phyloP scores from a whole-genome alignment of 495 filamentous ascomycete species.

The Lasiosphaeris hirsuta region DNA sequence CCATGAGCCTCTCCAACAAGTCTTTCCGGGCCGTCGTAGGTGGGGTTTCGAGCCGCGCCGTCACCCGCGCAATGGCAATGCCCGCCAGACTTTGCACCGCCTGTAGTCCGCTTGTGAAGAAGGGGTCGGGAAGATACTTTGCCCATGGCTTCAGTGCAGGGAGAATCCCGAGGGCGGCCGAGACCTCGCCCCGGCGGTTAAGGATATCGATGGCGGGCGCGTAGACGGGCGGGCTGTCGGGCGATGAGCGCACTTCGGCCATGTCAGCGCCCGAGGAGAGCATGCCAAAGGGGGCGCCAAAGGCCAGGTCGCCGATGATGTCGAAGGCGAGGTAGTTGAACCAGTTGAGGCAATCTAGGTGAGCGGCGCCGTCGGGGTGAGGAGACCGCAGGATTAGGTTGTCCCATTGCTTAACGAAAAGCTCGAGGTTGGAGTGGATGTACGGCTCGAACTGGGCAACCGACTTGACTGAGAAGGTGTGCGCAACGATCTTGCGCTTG shows the following conservation, averaged over 20 bases:
- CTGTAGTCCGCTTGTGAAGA: slow-evolving; percentile 59
- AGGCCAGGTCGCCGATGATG: slow-evolving; percentile 76
- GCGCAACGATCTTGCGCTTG: slow-evolving; percentile 85
- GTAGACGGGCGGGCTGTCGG: slow-evolving; percentile 51
- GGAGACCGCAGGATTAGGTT: slow-evolving; percentile 36
- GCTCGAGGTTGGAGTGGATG: slow-evolving; percentile 74
- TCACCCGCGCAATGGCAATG: slow-evolving; percentile 79
- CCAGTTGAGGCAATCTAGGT: slow-evolving; percentile 81
- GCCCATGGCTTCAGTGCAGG: slow-evolving; percentile 61
- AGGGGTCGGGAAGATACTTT: slow-evolving; percentile 63
- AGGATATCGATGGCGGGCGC: slow-evolving; percentile 68
- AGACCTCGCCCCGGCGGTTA: slow-evolving; percentile 67
- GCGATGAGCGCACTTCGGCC: slow-evolving; percentile 52
- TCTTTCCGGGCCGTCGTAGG: slow-evolving; percentile 64
- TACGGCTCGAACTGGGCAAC: slow-evolving; percentile 87
- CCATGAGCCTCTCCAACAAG: slow-evolving; percentile 78
- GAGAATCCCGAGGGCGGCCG: slow-evolving; percentile 59
- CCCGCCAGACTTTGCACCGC: slow-evolving; percentile 67
- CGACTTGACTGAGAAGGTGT: slow-evolving; percentile 81
- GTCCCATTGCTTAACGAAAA: slow-evolving; percentile 73
- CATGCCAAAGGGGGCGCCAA: slow-evolving; percentile 59
- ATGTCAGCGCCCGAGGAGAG: slow-evolving; percentile 58
- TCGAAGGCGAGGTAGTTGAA: slow-evolving; percentile 95
- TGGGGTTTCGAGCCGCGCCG: slow-evolving; percentile 64
- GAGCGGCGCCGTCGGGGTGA: slow-evolving; percentile 36